Evolutionary conservation across 1,284 basidiomycete genomes (phyloP), one percentile per base, ranked within the genome.

Genomic region (Papiliotrema flavescens): DNA sequence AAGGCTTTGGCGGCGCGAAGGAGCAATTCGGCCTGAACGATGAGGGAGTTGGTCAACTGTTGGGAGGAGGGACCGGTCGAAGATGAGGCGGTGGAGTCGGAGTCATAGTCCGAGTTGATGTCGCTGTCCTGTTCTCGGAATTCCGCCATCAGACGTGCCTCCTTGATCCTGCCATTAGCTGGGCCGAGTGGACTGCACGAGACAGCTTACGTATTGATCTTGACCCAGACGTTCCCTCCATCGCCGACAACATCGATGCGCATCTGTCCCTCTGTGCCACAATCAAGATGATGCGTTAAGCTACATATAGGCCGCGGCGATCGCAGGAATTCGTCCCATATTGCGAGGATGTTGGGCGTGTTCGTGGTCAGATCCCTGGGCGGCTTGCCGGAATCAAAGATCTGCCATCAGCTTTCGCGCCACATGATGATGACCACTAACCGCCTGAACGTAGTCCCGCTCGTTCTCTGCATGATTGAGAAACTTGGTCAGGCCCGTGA

Each of bases 61-160:
- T 40, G 41, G 40, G 23, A 44, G 1, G 8, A 35, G 2, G 45
- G 20, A 8, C 2, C 11, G 11, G 50, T 3, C n/a, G 14, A 47
- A 13, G 20, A 8, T 26, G 13, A 15, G 9, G 42, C 36, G 5
- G 28, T 47, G 2, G 48, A 51, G 0, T 57, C 59, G 28, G 68
- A 70, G 28, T 71, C 71, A 45, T 67, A 71, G 55, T 74, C 71
- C 44, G 69, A 73, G 55, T 73, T 88, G 32, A 85, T 66, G 71
- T 90, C 90, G 0, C 87, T 88, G 63, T 91, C 89, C 44, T 88
- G 82, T 74, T 90, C 88, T 36, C 85, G 81, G 60, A 91, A 86
- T 69, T 91, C 89, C 24, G 86, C 82, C 15, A 87, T 75, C 23
- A 91, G 78, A 2, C 87, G 83, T 0, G 84, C 80, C 56, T 88